A percentile compares a stretch with the other conserved stretches of the same genome.
phyloP scores from a whole-genome alignment of 2,329 filamentous ascomycete species.

The Botrytis tulipae region DNA sequence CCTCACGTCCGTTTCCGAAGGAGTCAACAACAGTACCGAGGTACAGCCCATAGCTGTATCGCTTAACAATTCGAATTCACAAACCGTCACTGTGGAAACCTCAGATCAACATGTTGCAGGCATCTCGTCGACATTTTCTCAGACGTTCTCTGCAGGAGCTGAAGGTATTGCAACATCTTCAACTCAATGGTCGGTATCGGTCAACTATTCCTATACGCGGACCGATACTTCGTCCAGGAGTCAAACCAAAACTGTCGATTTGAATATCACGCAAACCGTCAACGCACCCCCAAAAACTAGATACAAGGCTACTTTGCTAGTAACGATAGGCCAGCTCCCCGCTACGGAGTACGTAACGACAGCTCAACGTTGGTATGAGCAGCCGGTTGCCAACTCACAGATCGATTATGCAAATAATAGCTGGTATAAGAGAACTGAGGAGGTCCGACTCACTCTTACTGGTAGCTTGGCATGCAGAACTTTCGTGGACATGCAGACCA shows the following conservation, averaged over 20 bases:
- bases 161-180: not conserved
- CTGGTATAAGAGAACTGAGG: constrained; percentile 1
- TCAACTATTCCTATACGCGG: not conserved
- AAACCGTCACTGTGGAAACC: constrained; percentile 7
- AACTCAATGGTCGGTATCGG: not conserved
- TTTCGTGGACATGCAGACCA: not conserved
- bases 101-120: constrained; percentile 3
- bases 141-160: not conserved
- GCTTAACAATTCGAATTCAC: not conserved
- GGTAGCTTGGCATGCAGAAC: not conserved
- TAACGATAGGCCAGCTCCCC: not conserved
- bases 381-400: not conserved
- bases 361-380: not conserved
- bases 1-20: not conserved
- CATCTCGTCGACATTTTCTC: not conserved
- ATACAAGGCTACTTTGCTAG: not conserved
- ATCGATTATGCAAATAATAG: not conserved
- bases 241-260: not conserved
- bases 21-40: not conserved
- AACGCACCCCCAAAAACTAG: not conserved
- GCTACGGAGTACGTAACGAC: not conserved
- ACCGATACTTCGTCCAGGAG: not conserved
- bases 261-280: not conserved
- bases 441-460: not conserved
- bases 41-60: not conserved